Conservation (phyloP, 2,329 filamentous ascomycete genomes). For the Alternaria sp. region DNA sequence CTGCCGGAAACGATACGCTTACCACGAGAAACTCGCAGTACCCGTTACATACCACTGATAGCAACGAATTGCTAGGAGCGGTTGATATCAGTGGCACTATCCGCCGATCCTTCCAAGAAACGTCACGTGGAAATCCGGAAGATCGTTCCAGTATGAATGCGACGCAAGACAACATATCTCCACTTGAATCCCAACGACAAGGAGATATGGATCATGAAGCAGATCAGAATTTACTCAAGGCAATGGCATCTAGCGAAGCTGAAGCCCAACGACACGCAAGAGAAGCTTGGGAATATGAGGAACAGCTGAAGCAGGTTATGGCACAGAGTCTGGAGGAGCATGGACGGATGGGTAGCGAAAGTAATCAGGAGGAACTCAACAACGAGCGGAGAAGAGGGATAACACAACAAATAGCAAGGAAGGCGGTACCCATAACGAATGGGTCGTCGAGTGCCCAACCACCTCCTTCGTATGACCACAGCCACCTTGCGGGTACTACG, state of each 20-base stretch:
- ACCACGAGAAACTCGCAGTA: not conserved
- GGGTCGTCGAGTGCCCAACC: too few relatives aligned
- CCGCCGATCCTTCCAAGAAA: not conserved
- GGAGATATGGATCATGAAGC: not conserved
- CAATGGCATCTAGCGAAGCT: constrained; percentile 25
- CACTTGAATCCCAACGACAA: not conserved
- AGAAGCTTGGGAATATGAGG: constrained; percentile 8
- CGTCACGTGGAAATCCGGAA: not conserved
- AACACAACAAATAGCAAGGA: not conserved
- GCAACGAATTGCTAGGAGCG: not conserved
- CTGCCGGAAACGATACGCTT: not conserved
- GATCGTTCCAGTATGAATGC: not conserved
- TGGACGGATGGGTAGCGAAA: not conserved
- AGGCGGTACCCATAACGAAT: not conserved
- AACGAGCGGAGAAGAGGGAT: not conserved
- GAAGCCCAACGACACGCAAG: constrained; percentile 9
- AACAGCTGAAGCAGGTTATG: not conserved
- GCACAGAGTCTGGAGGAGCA: not conserved
- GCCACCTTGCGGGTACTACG: not conserved
- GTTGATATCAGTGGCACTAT: not conserved
- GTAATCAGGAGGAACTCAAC: not conserved
- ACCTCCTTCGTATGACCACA: not conserved
- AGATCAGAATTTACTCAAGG: constrained; percentile 20
- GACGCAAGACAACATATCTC: not conserved
- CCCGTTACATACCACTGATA: not conserved